Conservation (phyloP, 73 alveolate genomes). For the Paramecium caudatum region DNA sequence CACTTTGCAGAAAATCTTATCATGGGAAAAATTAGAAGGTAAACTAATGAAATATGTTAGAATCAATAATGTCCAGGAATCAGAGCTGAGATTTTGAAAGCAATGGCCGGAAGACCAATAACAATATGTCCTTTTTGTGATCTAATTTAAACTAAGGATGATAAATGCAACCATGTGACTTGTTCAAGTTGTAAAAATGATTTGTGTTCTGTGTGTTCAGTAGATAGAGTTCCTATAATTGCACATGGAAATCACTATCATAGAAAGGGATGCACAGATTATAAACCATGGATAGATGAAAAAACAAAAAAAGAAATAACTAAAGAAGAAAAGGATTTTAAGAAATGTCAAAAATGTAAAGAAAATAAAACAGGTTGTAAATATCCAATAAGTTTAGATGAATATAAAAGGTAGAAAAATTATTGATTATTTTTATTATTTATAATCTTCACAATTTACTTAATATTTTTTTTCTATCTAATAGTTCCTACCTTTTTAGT, state of each 20-base stretch:
- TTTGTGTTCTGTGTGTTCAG: conserved; percentile 69
- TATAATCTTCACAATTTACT: background rate
- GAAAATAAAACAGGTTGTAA: background rate
- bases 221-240: conserved; percentile 42
- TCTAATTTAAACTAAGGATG: conserved; percentile 49
- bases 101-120: background rate
- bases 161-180: conserved; percentile 58
- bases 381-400: conserved; percentile 19
- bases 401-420: background rate
- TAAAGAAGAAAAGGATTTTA: background rate
- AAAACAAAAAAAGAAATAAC: background rate
- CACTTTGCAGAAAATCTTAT: background rate
- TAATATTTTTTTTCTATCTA: background rate
- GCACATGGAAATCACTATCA: conserved; percentile 78
- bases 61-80: background rate
- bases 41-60: background rate
- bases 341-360: background rate
- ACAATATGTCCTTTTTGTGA: conserved; percentile 47
- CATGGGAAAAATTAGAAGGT: background rate
- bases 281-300: background rate
- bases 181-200: conserved; percentile 36
- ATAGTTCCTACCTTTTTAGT: background rate
- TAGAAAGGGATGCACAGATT: conserved; percentile 58
- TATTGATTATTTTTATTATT: too few relatives aligned
- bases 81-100: background rate